Conservation (phyloP, 768 basidiomycete species). For the Tubosaeta sp. region DNA sequence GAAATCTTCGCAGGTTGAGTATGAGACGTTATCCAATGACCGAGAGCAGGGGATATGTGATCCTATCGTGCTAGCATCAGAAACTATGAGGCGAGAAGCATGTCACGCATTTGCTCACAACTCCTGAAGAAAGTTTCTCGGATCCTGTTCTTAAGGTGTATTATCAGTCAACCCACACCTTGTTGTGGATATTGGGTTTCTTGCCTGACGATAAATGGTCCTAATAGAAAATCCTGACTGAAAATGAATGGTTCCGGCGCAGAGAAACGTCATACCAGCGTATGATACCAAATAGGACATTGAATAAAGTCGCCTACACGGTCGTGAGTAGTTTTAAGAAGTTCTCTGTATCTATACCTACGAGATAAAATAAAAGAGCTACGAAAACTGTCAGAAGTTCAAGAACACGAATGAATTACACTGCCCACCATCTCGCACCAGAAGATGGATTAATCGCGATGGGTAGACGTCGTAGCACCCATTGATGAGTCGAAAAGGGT, state of each 20-base stretch:
- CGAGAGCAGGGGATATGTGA: background rate
- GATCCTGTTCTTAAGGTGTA: background rate
- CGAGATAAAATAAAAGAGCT: slow-evolving; percentile 12
- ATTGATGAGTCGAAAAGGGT: slow-evolving; percentile 2
- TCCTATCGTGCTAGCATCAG: background rate
- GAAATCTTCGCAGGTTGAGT: background rate
- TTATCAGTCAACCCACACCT: background rate
- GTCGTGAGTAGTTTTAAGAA: background rate
- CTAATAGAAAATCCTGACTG: background rate
- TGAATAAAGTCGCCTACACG: background rate
- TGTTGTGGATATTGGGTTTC: background rate
- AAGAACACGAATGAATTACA: background rate
- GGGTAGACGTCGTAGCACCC: background rate
- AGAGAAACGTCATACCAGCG: background rate
- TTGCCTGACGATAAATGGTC: background rate
- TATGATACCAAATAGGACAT: background rate
- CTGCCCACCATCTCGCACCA: slow-evolving; percentile 10
- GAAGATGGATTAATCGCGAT: slow-evolving; percentile 4
- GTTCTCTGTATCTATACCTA: slow-evolving; percentile 1
- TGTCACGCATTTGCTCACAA: background rate
- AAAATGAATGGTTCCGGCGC: background rate
- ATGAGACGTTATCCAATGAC: slow-evolving; percentile 1
- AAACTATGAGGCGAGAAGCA: background rate
- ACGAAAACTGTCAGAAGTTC: background rate
- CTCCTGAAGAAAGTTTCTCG: background rate